Conservation (phyloP, 495 filamentous ascomycete genomes). For the Penicillium diatomitis region DNA sequence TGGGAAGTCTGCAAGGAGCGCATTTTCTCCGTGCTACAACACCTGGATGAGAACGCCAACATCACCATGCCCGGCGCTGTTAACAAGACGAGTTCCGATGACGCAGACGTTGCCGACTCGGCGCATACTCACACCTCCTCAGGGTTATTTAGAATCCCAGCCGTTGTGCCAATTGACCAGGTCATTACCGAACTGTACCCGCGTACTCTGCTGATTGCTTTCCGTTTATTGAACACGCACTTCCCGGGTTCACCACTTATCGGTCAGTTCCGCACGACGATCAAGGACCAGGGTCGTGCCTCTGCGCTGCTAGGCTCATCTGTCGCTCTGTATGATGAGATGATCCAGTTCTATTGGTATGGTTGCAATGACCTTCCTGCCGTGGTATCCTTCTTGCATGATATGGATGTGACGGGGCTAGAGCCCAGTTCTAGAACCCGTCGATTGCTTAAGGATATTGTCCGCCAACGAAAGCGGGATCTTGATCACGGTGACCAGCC, state of each 20-base stretch:
- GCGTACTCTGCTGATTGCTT: slow-evolving; percentile 49
- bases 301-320: slow-evolving; percentile 67
- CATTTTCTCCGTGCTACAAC: slow-evolving; percentile 54
- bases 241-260: slow-evolving; percentile 56
- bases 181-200: slow-evolving; percentile 63
- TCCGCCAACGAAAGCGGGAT: slow-evolving; percentile 15
- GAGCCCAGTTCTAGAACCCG: slow-evolving; percentile 50
- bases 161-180: slow-evolving; percentile 33
- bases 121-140: not conserved
- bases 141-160: slow-evolving; percentile 20
- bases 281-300: slow-evolving; percentile 60
- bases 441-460: slow-evolving; percentile 34
- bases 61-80: not conserved
- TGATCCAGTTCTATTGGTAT: slow-evolving; percentile 56
- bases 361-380: slow-evolving; percentile 50
- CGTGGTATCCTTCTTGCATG: slow-evolving; percentile 53
- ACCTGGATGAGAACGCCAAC: slow-evolving; percentile 20
- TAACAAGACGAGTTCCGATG: not conserved
- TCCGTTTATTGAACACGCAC: slow-evolving; percentile 50
- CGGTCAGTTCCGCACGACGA: slow-evolving; percentile 53
- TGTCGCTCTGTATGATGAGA: slow-evolving; percentile 64
- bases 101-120: not conserved
- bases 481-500: slow-evolving; percentile 3
- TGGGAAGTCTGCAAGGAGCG: slow-evolving; percentile 64
- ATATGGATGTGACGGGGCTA: slow-evolving; percentile 70